Percentiles rank a stretch among this genome's conserved stretches.
Conservation (phyloP, 495 filamentous ascomycete genomes). For the Jackrogersella multiformis region DNA sequence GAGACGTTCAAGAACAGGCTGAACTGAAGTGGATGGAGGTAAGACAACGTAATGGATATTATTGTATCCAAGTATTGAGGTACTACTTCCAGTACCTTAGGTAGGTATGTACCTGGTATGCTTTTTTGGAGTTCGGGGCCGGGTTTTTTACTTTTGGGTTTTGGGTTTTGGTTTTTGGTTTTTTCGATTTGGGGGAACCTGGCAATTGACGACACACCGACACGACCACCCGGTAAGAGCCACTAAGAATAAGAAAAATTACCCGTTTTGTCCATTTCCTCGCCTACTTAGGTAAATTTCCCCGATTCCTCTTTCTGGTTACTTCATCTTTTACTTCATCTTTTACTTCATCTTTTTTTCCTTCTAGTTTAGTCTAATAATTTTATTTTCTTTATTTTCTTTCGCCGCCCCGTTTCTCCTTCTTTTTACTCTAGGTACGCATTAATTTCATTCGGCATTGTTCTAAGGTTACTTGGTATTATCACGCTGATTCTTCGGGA, state of each 20-base stretch:
- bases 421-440: not conserved
- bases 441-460: not conserved
- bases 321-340: not conserved
- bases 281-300: slow-evolving; percentile 9
- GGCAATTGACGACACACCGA: slow-evolving; percentile 38
- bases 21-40: slow-evolving; percentile 25
- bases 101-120: slow-evolving; percentile 2
- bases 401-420: not conserved
- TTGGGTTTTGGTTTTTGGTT: slow-evolving; percentile 8
- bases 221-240: slow-evolving; percentile 8
- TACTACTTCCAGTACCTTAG: too few species aligned
- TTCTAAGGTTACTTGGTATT: not conserved
- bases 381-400: not conserved
- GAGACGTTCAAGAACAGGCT: slow-evolving; percentile 38
- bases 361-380: not conserved
- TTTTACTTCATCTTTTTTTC: not conserved
- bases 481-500: not conserved
- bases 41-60: too few species aligned
- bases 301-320: slow-evolving; percentile 3
- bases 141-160: slow-evolving; percentile 7
- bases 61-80: not conserved
- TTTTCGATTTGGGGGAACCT: slow-evolving; percentile 28
- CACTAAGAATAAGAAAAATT: slow-evolving; percentile 21
- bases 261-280: slow-evolving; percentile 9
- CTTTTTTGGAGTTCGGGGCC: slow-evolving; percentile 13